A percentile compares a stretch with the other conserved stretches of the same genome.
Evolutionary conservation across 2,329 filamentous ascomycete species (phyloP).

Genomic region (Talaromyces pinophilus): DNA sequence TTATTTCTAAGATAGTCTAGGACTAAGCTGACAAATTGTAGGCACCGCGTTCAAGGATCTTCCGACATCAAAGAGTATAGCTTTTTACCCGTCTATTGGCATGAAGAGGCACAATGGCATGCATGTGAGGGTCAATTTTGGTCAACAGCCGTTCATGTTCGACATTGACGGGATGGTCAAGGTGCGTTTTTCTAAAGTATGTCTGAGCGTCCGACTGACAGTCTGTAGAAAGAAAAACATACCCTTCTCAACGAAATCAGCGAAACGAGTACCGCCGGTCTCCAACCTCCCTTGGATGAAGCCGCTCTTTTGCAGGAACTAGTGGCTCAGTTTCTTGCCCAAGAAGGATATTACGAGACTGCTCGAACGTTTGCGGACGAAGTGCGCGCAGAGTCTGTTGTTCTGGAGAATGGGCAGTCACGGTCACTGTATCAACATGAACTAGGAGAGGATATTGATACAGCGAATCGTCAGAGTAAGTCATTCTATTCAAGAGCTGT

Average conservation of each 20-base stretch:
- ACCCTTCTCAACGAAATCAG: constrained; percentile 64
- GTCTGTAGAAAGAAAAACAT: constrained; percentile 59
- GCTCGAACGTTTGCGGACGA: constrained; percentile 85
- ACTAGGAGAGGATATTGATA: constrained; percentile 80
- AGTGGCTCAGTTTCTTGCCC: constrained; percentile 83
- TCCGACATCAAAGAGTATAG: constrained; percentile 34
- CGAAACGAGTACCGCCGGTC: constrained; percentile 55
- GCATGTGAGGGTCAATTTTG: constrained; percentile 63
- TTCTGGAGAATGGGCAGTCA: constrained; percentile 61
- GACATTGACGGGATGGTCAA: constrained; percentile 86
- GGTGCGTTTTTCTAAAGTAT: constrained; percentile 49
- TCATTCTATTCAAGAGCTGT: constrained; percentile 20
- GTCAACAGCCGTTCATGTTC: constrained; percentile 76
- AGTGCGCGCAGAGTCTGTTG: constrained; percentile 70
- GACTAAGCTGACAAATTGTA: constrained; percentile 37
- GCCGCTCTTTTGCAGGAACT: constrained; percentile 78
- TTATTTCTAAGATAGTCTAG: background rate
- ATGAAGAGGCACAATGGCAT: constrained; percentile 64
- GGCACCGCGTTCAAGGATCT: constrained; percentile 58
- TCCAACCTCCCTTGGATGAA: constrained; percentile 69
- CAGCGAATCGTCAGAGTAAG: constrained; percentile 81
- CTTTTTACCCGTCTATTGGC: constrained; percentile 60
- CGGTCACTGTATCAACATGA: constrained; percentile 61
- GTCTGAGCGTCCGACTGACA: background rate
- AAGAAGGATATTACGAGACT: constrained; percentile 94